Evolutionary conservation across 129 eudicot species (phyloP).

Genomic region (Logfia minima): DNA sequence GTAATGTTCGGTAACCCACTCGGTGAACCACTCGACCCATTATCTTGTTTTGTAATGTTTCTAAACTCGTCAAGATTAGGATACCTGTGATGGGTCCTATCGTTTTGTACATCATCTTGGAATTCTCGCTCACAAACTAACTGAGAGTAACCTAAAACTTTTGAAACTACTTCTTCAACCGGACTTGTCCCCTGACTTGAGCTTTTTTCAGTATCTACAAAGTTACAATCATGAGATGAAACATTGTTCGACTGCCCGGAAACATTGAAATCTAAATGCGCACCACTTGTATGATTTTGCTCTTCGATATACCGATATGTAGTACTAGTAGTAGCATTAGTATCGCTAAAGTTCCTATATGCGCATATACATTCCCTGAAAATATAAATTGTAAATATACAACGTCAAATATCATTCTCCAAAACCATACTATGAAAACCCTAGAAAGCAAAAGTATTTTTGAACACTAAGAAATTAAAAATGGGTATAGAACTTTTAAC

Average conservation of each 20-base stretch:
- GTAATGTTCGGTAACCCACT: slow-evolving; percentile 61
- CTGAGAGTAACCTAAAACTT: slow-evolving; percentile 48
- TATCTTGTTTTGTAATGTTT: slow-evolving; percentile 44
- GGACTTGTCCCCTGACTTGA: slow-evolving; percentile 40
- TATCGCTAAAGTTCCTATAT: slow-evolving; percentile 37
- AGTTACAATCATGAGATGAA: slow-evolving; percentile 15
- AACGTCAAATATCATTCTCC: slow-evolving; percentile 7
- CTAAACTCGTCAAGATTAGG: slow-evolving; percentile 57
- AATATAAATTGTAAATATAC: background rate
- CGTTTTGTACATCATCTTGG: slow-evolving; percentile 39
- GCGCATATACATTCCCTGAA: slow-evolving; percentile 50
- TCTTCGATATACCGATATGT: slow-evolving; percentile 28
- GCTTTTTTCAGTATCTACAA: slow-evolving; percentile 32
- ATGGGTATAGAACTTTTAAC: background rate
- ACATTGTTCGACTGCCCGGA: slow-evolving; percentile 29
- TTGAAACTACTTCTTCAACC: slow-evolving; percentile 44
- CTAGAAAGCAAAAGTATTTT: no score
- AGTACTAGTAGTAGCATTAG: slow-evolving; percentile 29
- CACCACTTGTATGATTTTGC: slow-evolving; percentile 31
- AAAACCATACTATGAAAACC: background rate
- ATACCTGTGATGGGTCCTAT: slow-evolving; percentile 36
- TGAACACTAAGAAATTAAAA: background rate
- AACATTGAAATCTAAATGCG: slow-evolving; percentile 43
- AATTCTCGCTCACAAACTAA: slow-evolving; percentile 47
- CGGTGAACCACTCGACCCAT: slow-evolving; percentile 31